These are phyloP conservation scores for Eucalyptus guilfoylei DNA, from an alignment of 345 rosid species.

Conservation along the genomic window DNA sequence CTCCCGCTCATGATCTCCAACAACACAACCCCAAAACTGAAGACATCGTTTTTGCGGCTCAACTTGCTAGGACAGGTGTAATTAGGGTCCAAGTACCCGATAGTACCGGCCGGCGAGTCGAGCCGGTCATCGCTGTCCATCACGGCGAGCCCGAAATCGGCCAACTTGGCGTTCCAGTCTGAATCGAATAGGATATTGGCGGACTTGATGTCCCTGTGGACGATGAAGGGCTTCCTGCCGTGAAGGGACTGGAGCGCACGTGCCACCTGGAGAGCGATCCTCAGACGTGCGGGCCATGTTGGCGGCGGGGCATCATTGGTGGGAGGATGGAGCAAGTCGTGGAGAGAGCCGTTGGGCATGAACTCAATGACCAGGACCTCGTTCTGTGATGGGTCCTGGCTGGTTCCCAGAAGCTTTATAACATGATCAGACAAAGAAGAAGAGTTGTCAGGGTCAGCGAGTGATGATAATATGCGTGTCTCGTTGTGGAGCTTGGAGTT, in stretches of 20 bases:
- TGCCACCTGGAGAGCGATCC: slow-evolving; percentile 47
- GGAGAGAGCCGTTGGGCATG: slow-evolving; percentile 69
- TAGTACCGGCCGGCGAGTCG: slow-evolving; percentile 73
- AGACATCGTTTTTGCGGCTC: slow-evolving; percentile 50
- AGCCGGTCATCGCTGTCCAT: slow-evolving; percentile 13
- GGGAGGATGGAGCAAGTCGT: slow-evolving; percentile 32
- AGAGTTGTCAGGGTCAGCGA: background rate
- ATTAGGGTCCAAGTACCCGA: slow-evolving; percentile 68
- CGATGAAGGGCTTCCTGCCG: slow-evolving; percentile 10
- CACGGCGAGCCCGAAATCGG: slow-evolving; percentile 62
- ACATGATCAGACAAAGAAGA: background rate
- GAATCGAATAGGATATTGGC: slow-evolving; percentile 53
- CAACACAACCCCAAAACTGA: slow-evolving; percentile 54
- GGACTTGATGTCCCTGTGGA: slow-evolving; percentile 77
- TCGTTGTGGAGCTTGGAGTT: slow-evolving; percentile 45
- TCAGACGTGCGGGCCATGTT: slow-evolving; percentile 44
- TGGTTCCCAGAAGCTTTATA: background rate
- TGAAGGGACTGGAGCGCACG: slow-evolving; percentile 55
- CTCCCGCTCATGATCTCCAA: slow-evolving; percentile 59
- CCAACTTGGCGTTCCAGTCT: slow-evolving; percentile 42
- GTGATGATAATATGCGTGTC: slow-evolving; percentile 35
- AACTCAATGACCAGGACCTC: slow-evolving; percentile 56
- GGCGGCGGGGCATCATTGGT: slow-evolving; percentile 6
- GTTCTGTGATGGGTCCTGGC: background rate
- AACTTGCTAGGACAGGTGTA: slow-evolving; percentile 41